phyloP scores from a whole-genome alignment of 768 basidiomycete species.

The Naematelia encephala region DNA sequence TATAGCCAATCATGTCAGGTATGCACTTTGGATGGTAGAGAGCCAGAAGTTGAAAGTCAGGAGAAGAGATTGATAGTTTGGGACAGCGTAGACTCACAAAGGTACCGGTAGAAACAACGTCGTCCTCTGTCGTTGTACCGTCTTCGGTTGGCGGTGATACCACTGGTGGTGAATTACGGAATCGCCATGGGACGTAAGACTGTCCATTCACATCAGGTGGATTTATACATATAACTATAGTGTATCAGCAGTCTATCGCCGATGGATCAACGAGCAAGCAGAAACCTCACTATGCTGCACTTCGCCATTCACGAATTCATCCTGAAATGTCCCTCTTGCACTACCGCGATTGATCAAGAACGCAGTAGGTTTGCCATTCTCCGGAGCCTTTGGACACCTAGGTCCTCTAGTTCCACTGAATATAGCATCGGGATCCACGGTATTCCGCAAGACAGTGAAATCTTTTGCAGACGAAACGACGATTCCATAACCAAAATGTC shows the following conservation, averaged over 20 bases:
- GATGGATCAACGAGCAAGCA: too few species aligned
- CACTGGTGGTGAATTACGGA: conserved; percentile 46
- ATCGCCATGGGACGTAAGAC: conserved; percentile 45
- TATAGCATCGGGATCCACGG: conserved; percentile 30
- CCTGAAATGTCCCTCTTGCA: conserved; percentile 46
- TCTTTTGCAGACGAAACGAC: conserved; percentile 47
- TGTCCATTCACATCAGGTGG: conserved; percentile 39
- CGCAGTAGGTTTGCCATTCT: conserved; percentile 44
- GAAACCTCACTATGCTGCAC: conserved; percentile 49
- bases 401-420: conserved; percentile 44
- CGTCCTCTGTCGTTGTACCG: neutral
- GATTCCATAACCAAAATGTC: conserved; percentile 49
- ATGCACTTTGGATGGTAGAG: too few species aligned
- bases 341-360: conserved; percentile 50
- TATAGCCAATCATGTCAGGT: too few species aligned
- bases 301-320: conserved; percentile 52
- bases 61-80: neutral
- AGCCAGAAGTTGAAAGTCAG: too few species aligned
- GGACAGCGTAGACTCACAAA: neutral
- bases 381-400: conserved; percentile 47
- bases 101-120: neutral
- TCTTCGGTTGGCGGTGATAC: conserved; percentile 15
- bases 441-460: conserved; percentile 48
- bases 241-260: conserved; percentile 2
- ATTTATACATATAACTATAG: conserved; percentile 50